Conservation (phyloP, 257 asterid species). For the Nicotiana obtusifolia region DNA sequence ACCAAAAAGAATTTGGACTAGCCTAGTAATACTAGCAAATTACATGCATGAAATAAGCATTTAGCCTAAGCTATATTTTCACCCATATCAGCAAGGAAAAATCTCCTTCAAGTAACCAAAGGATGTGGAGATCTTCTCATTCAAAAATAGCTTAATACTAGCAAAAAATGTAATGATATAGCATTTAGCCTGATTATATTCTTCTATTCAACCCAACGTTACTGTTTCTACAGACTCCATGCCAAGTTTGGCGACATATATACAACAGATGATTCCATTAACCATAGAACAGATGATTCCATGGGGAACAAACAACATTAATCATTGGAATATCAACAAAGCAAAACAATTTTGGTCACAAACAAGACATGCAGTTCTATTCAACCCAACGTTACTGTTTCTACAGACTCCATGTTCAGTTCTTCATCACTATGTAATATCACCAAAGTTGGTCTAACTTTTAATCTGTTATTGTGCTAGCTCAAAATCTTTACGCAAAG, state of each 20-base stretch:
- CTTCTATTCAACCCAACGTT: background rate
- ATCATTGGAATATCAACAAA: background rate
- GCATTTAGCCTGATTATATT: background rate
- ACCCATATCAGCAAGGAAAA: constrained; percentile 58
- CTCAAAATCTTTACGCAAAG: constrained; percentile 15
- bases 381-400: too few relatives aligned
- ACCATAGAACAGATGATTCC: background rate
- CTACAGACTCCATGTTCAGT: too few relatives aligned
- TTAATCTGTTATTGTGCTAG: constrained; percentile 5
- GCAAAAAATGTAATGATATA: background rate
- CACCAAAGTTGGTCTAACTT: background rate
- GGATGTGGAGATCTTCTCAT: background rate
- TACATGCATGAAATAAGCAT: background rate
- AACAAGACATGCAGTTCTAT: background rate
- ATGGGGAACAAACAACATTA: background rate
- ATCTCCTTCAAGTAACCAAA: background rate
- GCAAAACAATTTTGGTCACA: background rate
- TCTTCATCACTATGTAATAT: background rate
- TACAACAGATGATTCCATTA: background rate
- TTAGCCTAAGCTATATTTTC: background rate
- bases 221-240: background rate
- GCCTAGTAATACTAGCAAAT: background rate
- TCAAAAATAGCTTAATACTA: background rate
- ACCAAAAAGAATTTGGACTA: background rate
- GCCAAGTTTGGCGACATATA: constrained; percentile 1